Conservation (phyloP, 2,329 filamentous ascomycete species). For the Diaporthe ilicicola region DNA sequence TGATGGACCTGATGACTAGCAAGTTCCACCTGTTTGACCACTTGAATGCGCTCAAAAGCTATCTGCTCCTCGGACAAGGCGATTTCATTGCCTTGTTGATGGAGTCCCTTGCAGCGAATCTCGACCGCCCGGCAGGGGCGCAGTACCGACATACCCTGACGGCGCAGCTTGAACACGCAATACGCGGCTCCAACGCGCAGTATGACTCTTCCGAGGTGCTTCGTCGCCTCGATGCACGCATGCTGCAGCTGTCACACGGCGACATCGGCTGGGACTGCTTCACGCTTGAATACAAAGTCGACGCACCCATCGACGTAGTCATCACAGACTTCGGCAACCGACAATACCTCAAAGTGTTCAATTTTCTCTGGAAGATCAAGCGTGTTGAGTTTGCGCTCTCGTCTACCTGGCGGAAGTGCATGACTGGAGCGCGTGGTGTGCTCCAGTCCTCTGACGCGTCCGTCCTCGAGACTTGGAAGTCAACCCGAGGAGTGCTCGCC, state of each 20-base stretch:
- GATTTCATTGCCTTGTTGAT: slow-evolving; percentile 97
- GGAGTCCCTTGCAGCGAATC: slow-evolving; percentile 92
- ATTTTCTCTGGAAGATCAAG: slow-evolving; percentile 98
- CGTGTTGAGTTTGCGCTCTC: slow-evolving; percentile 93
- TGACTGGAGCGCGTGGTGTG: slow-evolving; percentile 94
- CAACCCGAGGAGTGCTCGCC: slow-evolving; percentile 84
- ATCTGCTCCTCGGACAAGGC: slow-evolving; percentile 91
- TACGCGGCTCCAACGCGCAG: slow-evolving; percentile 95
- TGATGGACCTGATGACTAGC: slow-evolving; percentile 91
- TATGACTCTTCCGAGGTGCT: slow-evolving; percentile 93
- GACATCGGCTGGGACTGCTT: slow-evolving; percentile 99
- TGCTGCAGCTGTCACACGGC: slow-evolving; percentile 94
- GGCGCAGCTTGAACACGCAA: slow-evolving; percentile 96
- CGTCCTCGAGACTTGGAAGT: slow-evolving; percentile 86
- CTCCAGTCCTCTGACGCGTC: slow-evolving; percentile 76
- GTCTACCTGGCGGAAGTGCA: slow-evolving; percentile 92
- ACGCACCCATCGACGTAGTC: slow-evolving; percentile 94
- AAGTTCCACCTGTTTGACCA: slow-evolving; percentile 97
- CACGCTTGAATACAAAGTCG: slow-evolving; percentile 97
- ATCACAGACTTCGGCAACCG: slow-evolving; percentile 95
- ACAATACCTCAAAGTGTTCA: slow-evolving; percentile 98
- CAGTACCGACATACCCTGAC: slow-evolving; percentile 97
- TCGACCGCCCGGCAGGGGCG: slow-evolving; percentile 94
- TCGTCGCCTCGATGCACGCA: slow-evolving; percentile 91
- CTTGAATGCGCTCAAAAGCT: slow-evolving; percentile 89